Percentiles rank a stretch among this genome's conserved stretches.
Evolutionary conservation across 2,329 filamentous ascomycete genomes (phyloP).

Genomic region (Didymella glomerata): DNA sequence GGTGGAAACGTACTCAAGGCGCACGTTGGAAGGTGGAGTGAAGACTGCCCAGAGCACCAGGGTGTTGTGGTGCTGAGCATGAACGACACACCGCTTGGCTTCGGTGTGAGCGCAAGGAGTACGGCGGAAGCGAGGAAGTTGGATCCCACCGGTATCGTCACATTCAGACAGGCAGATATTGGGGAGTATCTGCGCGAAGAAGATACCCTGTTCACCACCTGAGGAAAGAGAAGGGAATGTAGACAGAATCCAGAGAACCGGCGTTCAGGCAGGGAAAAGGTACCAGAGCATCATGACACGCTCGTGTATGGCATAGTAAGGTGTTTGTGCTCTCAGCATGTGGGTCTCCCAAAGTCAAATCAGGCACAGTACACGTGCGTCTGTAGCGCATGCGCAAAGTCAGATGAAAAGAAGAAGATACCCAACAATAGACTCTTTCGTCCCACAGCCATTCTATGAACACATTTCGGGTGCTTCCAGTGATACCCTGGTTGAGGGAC

Average conservation of each 20-base stretch:
- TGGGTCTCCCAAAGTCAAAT: no score
- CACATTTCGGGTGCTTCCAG: no score
- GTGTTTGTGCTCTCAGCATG: no score
- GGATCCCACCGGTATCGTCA: slow-evolving; percentile 88
- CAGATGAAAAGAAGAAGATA: slow-evolving; percentile 9
- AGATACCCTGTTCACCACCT: slow-evolving; percentile 69
- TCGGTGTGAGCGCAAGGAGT: slow-evolving; percentile 88
- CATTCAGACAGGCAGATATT: slow-evolving; percentile 91
- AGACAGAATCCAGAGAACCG: background rate
- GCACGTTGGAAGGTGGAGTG: slow-evolving; percentile 82
- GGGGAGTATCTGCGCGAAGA: slow-evolving; percentile 93
- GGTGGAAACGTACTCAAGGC: slow-evolving; percentile 88
- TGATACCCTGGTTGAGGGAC: no score
- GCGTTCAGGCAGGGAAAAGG: no score
- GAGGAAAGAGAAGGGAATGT: slow-evolving; percentile 17
- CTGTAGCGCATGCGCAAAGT: background rate
- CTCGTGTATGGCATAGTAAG: no score
- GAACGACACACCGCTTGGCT: slow-evolving; percentile 89
- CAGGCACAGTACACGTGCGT: no score
- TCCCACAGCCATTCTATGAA: no score
- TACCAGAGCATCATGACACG: background rate
- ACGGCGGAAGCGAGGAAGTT: slow-evolving; percentile 83
- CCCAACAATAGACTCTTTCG: slow-evolving; percentile 14
- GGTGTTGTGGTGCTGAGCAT: slow-evolving; percentile 90
- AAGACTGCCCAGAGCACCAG: slow-evolving; percentile 92